Base-by-base conservation (phyloP, 768 basidiomycete species). In the Lentinus tigrinus region DNA sequence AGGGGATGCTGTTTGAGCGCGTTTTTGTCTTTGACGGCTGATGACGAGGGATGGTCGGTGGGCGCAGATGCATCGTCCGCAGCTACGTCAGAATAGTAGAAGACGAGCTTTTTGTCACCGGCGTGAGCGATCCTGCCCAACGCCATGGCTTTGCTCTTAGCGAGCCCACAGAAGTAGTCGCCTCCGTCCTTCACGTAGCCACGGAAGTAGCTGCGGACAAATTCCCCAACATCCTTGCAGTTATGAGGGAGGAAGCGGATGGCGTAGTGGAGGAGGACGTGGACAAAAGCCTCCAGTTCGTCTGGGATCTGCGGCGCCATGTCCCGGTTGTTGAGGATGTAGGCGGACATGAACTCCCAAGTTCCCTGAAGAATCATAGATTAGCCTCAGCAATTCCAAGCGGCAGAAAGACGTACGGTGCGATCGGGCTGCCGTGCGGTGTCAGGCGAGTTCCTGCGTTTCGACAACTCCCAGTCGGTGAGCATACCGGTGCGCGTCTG, bases 401-500 rank as follows among this genome's bases (percentile, higher is more conserved):
- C 43, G 27, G 42, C 14, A 16, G 8, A 13, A n/a, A 4, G 8
- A 21, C 23, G 3, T 10, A 21, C 57, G 14, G 46, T 54, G 16
- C 51, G 44, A 19, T 37, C 52, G 8, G 24, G 28, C n/a, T 43
- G 52, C 1, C 52, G 52, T 1, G 38, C 21, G 14, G 8, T 17
- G 3, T 13, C 8, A 2, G 5, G n/a, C 8, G 19, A 31, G 26
- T 19, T 26, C 8, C n/a, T 13, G 3, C 11, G 21, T 38, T 52
- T 58, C 13, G 57, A 46, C 5, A 58, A 10, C 46, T 58, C 57
- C 57, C 57, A 58, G 37, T 58, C 57, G 14, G 37, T 52, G 16
- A 58, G 52, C 7, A 58, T 26, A 1, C 44, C 51, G 3, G 17
- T 17, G 46, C 51, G 31, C 3, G 14, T 17, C 24, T 28, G 34